Conservation (phyloP, 2,329 filamentous ascomycete species). For the Xylariales sp. region DNA sequence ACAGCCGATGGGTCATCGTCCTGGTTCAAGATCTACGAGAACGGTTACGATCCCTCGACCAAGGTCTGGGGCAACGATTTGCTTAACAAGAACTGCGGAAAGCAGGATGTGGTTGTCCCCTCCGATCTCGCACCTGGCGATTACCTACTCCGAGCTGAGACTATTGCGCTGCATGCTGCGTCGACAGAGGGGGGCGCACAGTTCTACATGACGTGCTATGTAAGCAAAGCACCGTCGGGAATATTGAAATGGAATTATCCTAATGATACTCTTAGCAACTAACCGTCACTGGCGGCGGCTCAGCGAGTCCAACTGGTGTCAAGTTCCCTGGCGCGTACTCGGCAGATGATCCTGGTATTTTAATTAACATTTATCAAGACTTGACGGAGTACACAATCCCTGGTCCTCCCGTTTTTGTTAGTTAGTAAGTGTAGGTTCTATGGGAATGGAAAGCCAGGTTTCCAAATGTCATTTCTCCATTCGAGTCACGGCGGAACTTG, state of each 20-base stretch:
- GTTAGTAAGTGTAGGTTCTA: constrained; percentile 8
- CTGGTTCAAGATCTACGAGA: constrained; percentile 41
- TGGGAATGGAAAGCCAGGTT: neutral
- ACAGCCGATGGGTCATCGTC: constrained; percentile 26
- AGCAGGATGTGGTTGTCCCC: constrained; percentile 33
- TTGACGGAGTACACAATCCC: constrained; percentile 22
- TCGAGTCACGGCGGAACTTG: too few relatives aligned
- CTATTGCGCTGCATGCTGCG: constrained; percentile 37
- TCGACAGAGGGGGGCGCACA: constrained; percentile 19
- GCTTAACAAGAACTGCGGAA: constrained; percentile 22
- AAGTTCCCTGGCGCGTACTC: constrained; percentile 26
- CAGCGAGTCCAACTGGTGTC: constrained; percentile 22
- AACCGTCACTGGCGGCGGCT: constrained; percentile 22
- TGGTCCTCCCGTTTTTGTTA: constrained; percentile 19
- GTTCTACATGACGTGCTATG: constrained; percentile 25
- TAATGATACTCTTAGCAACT: constrained; percentile 15
- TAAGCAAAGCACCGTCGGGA: constrained; percentile 9
- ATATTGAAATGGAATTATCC: neutral
- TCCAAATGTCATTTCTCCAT: too few relatives aligned
- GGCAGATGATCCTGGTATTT: constrained; percentile 21
- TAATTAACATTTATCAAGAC: constrained; percentile 27
- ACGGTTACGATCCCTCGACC: constrained; percentile 36
- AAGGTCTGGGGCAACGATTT: constrained; percentile 36
- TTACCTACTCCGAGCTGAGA: constrained; percentile 38
- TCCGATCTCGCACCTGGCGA: constrained; percentile 33